Evolutionary conservation across 2,329 filamentous ascomycete species (phyloP).

Genomic region (Ustulina deusta): DNA sequence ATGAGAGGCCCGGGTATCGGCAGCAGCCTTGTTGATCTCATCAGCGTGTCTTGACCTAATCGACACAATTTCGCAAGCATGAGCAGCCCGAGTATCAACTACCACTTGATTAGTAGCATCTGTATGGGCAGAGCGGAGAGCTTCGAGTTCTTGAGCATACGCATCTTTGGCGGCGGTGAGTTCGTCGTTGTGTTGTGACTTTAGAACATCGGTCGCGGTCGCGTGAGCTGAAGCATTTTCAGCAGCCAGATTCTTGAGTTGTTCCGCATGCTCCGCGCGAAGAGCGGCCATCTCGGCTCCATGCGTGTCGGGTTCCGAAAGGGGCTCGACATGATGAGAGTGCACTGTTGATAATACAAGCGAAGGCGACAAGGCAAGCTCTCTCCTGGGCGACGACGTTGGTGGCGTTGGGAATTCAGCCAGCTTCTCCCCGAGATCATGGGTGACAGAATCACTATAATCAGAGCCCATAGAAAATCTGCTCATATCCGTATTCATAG

Average conservation of each 20-base stretch:
- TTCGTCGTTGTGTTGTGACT: slow-evolving; percentile 44
- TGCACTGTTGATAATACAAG: slow-evolving; percentile 61
- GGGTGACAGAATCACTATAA: slow-evolving; percentile 66
- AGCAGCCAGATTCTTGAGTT: slow-evolving; percentile 42
- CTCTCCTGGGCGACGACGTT: slow-evolving; percentile 52
- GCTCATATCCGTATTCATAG: slow-evolving; percentile 59
- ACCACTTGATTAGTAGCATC: slow-evolving; percentile 32
- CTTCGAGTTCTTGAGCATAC: slow-evolving; percentile 39
- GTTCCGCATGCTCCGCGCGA: slow-evolving; percentile 45
- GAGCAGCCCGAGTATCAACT: slow-evolving; percentile 37
- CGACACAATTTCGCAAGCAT: slow-evolving; percentile 42
- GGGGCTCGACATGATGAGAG: slow-evolving; percentile 56
- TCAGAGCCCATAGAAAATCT: slow-evolving; percentile 60
- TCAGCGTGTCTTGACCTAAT: slow-evolving; percentile 46
- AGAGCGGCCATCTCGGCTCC: slow-evolving; percentile 54
- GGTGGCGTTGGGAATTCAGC: slow-evolving; percentile 68
- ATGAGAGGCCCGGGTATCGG: slow-evolving; percentile 41
- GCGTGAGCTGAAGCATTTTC: slow-evolving; percentile 46
- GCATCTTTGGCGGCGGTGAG: slow-evolving; percentile 25
- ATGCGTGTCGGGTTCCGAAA: slow-evolving; percentile 43
- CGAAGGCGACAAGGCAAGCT: slow-evolving; percentile 51
- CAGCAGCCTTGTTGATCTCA: slow-evolving; percentile 38
- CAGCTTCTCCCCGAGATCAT: slow-evolving; percentile 65
- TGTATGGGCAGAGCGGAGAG: slow-evolving; percentile 34
- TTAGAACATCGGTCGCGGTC: slow-evolving; percentile 43